Evolutionary conservation across 1,284 basidiomycete genomes (phyloP).

Genomic region (Ceratobasidium sp.): DNA sequence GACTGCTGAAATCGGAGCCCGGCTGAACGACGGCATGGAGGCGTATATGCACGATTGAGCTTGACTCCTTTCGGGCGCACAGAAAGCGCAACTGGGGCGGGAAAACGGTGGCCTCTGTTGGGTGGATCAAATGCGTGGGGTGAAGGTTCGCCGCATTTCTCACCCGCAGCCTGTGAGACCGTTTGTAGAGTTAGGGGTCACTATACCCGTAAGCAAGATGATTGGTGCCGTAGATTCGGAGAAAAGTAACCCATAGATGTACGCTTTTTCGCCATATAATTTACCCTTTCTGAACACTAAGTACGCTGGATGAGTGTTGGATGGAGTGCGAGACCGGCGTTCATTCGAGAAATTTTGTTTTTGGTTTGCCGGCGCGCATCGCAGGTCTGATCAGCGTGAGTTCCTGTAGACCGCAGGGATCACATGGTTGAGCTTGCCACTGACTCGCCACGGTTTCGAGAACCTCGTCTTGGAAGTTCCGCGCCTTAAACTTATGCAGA

Average conservation of each 20-base stretch:
- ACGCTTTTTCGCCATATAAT: too few relatives aligned
- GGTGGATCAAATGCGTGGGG: background rate
- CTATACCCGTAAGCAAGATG: background rate
- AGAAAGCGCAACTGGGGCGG: slow-evolving; percentile 13
- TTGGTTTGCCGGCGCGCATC: too few relatives aligned
- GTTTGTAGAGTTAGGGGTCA: background rate
- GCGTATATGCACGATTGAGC: slow-evolving; percentile 42
- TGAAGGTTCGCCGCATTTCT: slow-evolving; percentile 8
- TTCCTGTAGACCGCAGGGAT: too few relatives aligned
- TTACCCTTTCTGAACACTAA: too few relatives aligned
- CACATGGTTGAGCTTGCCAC: too few relatives aligned
- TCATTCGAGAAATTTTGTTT: too few relatives aligned
- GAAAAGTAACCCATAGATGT: slow-evolving; percentile 6
- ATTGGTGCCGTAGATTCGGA: slow-evolving; percentile 8
- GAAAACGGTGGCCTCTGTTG: slow-evolving; percentile 23
- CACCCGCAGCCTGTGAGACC: background rate
- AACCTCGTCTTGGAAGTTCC: too few relatives aligned
- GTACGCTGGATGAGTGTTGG: too few relatives aligned
- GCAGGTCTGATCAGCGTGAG: too few relatives aligned
- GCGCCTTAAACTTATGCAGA: too few relatives aligned
- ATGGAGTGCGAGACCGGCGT: too few relatives aligned
- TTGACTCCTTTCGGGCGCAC: slow-evolving; percentile 11
- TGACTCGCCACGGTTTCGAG: too few relatives aligned
- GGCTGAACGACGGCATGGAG: slow-evolving; percentile 35
- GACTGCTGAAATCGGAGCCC: slow-evolving; percentile 42